phyloP scores from a whole-genome alignment of 345 rosid species.

The Lepidium didymum region DNA sequence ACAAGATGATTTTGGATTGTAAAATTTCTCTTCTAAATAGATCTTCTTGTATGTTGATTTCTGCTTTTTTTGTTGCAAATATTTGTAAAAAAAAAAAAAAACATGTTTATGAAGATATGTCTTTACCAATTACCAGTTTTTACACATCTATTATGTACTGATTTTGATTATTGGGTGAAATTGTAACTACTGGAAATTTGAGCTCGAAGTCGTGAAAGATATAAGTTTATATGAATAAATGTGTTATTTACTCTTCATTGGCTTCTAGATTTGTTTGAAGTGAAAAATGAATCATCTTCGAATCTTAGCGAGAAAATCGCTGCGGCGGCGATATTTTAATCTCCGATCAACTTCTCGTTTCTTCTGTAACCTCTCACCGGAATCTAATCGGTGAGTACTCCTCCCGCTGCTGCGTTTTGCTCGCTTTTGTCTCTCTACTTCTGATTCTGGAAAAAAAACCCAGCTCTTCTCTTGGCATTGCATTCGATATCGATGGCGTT shows the following conservation, averaged over 20 bases:
- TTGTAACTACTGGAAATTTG: neutral
- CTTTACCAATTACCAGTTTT: too few species aligned
- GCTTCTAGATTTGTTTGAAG: neutral
- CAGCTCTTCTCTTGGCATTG: slow-evolving; percentile 64
- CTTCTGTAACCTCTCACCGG: slow-evolving; percentile 13
- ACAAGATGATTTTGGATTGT: too few species aligned
- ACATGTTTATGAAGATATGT: too few species aligned
- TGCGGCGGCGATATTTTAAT: slow-evolving; percentile 12
- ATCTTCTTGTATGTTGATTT: too few species aligned
- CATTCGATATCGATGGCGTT: slow-evolving; percentile 90
- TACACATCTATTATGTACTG: too few species aligned
- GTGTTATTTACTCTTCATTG: neutral
- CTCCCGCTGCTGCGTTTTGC: neutral
- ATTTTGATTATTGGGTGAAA: too few species aligned
- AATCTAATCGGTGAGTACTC: slow-evolving; percentile 19
- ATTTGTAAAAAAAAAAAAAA: too few species aligned
- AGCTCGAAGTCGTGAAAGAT: neutral
- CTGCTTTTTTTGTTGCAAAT: too few species aligned
- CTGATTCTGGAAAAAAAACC: neutral
- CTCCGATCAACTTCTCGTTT: slow-evolving; percentile 21
- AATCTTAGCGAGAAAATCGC: slow-evolving; percentile 18
- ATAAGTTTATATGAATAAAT: neutral
- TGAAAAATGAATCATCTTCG: slow-evolving; percentile 17
- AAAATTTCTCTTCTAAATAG: too few species aligned
- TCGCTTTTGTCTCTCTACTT: slow-evolving; percentile 4